Percentiles rank a stretch among this genome's conserved stretches.
Evolutionary conservation across 108 stramenopile species (phyloP).

Genomic region (Fragilariopsis cylindrus): DNA sequence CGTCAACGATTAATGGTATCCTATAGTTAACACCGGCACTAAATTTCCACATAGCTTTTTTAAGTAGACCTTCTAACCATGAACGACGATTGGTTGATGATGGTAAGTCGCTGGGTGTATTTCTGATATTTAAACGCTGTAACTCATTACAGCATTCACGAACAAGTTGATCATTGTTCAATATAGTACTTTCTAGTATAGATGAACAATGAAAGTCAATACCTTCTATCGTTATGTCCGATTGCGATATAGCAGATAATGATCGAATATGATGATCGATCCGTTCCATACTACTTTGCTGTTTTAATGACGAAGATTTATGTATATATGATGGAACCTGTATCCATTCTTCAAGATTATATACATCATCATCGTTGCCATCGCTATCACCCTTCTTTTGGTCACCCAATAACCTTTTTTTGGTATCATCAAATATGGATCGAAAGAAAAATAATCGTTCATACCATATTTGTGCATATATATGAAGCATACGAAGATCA

Average conservation of each 20-base stretch:
- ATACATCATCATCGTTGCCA: neutral
- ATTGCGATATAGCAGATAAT: neutral
- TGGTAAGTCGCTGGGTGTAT: neutral
- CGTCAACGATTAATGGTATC: conserved; percentile 16
- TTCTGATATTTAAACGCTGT: neutral
- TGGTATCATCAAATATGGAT: neutral
- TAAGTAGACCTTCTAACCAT: conserved; percentile 46
- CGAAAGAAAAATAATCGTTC: conserved; percentile 44
- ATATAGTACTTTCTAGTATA: conserved; percentile 51
- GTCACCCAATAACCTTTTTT: conserved; percentile 1
- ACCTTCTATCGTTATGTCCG: conserved; percentile 62
- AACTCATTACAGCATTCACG: conserved; percentile 17
- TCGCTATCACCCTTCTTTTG: too few relatives aligned
- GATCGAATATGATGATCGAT: neutral
- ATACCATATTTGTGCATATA: conserved; percentile 53
- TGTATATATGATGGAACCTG: conserved; percentile 22
- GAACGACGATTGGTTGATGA: conserved; percentile 20
- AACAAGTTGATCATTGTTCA: conserved; percentile 25
- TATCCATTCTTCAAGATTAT: conserved; percentile 12
- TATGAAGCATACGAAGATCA: conserved; percentile 71
- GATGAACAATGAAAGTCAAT: conserved; percentile 88
- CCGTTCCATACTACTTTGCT: neutral
- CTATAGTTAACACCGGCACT: conserved; percentile 78
- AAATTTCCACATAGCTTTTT: conserved; percentile 73
- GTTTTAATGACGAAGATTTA: conserved; percentile 2